Evolutionary conservation across 23 red algal genomes (phyloP).

Genomic region (Gracilariopsis chorda): DNA sequence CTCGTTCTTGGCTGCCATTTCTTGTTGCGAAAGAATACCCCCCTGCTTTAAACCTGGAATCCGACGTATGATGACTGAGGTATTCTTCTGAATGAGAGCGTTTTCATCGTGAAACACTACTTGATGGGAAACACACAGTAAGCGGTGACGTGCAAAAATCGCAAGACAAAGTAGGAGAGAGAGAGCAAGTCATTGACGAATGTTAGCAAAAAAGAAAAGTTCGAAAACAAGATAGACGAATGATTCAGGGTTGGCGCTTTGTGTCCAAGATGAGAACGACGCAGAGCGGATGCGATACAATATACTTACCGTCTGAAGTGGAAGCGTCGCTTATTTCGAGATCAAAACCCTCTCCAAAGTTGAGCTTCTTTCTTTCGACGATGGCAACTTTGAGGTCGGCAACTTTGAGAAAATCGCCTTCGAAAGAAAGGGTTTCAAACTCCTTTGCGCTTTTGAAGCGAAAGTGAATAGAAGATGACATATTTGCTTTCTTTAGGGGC

Average conservation of each 20-base stretch:
- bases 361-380: slow-evolving; percentile 89
- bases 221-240: too few species aligned
- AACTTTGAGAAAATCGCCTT: slow-evolving; percentile 90
- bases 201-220: slow-evolving; percentile 3
- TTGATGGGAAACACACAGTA: not conserved
- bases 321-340: slow-evolving; percentile 93
- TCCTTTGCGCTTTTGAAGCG: slow-evolving; percentile 90
- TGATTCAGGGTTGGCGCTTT: too few species aligned
- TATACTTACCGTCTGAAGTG: slow-evolving; percentile 75
- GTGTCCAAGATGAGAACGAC: not conserved
- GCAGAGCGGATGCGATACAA: not conserved
- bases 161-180: not conserved
- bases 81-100: slow-evolving; percentile 89
- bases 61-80: slow-evolving; percentile 89
- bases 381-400: slow-evolving; percentile 98
- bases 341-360: slow-evolving; percentile 98
- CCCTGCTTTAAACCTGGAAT: slow-evolving; percentile 82
- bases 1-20: slow-evolving; percentile 96
- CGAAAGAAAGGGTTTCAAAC: slow-evolving; percentile 89
- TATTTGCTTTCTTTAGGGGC: too few species aligned
- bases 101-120: slow-evolving; percentile 81
- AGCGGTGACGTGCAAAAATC: not conserved
- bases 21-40: slow-evolving; percentile 81
- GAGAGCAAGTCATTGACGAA: not conserved
- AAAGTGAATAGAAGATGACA: slow-evolving; percentile 94